Evolutionary conservation across 2,329 filamentous ascomycete species (phyloP), one percentile per base, ranked within the genome.

Genomic region (Anthostomella pinea): DNA sequence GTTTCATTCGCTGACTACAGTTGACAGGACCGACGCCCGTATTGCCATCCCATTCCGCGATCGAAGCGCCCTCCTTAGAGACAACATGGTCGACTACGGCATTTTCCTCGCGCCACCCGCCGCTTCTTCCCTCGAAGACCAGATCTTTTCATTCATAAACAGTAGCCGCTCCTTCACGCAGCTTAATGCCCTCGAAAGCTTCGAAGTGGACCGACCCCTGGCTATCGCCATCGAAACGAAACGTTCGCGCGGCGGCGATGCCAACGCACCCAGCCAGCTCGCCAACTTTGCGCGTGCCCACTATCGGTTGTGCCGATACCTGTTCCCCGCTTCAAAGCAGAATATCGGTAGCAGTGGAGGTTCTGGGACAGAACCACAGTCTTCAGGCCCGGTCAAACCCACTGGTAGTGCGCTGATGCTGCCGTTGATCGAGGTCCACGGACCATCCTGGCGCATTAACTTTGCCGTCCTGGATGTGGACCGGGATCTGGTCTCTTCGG

Each of bases 151-250:
- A 18, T 18, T 26, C 22, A 28, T 18, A n/a, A n/a, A n/a, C n/a
- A n/a, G n/a, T n/a, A n/a, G 18, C 5, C 22, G 17, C 16, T 8
- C 15, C 16, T 18, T 29, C 30, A 18, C 13, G 16, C 23, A 38
- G 24, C 15, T 38, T 13, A 38, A 38, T 33, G 32, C 32, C 10
- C 30, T 33, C 18, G 22, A 38, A 15, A 20, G 16, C 16, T 28
- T 33, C 23, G 35, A 38, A 26, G 14, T 29, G 21, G 23, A 38
- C 23, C 30, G 35, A 9, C 35, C 35, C n/a, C 13, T 38, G 23
- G 30, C 24, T 30, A 33, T 33, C 17, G 24, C 29, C 17, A 38
- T 33, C 25, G 35, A 38, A 26, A 38, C 23, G 8, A 38, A 35
- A 22, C 32, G 32, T 26, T 18, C 22, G 11, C 32, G 29, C 10